Percentiles rank a stretch among this genome's conserved stretches.
Evolutionary conservation across 306 rosid genomes (phyloP).

Genomic region (Potentilla sterilis): DNA sequence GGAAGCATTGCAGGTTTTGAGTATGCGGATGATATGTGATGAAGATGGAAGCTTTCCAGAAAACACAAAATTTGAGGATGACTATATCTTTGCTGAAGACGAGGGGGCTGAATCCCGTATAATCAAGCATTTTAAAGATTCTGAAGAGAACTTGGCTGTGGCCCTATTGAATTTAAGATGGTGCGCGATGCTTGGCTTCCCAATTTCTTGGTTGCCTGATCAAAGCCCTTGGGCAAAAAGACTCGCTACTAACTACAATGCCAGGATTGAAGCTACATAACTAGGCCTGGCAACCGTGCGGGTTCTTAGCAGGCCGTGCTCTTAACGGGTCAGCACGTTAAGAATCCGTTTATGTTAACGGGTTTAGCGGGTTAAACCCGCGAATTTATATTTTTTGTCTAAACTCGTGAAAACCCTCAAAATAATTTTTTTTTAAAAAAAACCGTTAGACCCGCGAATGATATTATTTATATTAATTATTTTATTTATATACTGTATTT

Average conservation of each 20-base stretch:
- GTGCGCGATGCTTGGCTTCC: slow-evolving; percentile 63
- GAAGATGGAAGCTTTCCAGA: slow-evolving; percentile 35
- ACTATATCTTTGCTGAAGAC: slow-evolving; percentile 54
- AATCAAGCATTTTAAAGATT: slow-evolving; percentile 48
- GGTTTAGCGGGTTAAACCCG: too few species aligned
- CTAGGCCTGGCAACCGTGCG: too few species aligned
- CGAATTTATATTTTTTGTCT: too few species aligned
- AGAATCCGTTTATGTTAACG: too few species aligned
- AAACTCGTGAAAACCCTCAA: too few species aligned
- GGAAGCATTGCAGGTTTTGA: slow-evolving; percentile 36
- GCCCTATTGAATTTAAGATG: slow-evolving; percentile 77
- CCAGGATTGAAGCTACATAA: slow-evolving; percentile 6
- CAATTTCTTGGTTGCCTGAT: slow-evolving; percentile 49
- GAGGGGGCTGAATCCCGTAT: slow-evolving; percentile 45
- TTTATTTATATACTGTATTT: too few species aligned
- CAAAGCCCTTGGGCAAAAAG: slow-evolving; percentile 66
- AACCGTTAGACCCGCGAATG: too few species aligned
- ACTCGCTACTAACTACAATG: slow-evolving; percentile 34
- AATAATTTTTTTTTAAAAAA: too few species aligned
- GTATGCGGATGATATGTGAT: slow-evolving; percentile 41
- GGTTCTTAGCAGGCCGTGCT: too few species aligned
- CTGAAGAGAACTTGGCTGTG: slow-evolving; percentile 42
- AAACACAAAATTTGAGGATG: slow-evolving; percentile 34
- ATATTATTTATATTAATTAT: too few species aligned
- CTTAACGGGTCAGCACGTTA: too few species aligned